Evolutionary conservation across 1,139 yeast genomes (phyloP), one percentile per base, ranked within the genome.

Genomic region (Taphrina pruni): DNA sequence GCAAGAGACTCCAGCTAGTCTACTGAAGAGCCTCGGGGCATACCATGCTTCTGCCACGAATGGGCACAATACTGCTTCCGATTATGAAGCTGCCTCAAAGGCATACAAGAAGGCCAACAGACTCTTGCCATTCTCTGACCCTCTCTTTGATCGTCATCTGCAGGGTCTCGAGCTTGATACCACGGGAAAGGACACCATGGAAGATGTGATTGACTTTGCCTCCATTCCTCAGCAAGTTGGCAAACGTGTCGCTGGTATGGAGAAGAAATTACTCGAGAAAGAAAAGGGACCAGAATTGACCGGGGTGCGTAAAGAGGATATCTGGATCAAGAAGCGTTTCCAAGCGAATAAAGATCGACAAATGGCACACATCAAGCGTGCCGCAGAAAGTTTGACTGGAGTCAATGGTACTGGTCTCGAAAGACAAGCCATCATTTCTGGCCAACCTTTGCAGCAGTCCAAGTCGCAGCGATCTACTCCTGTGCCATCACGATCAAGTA

Each of bases 221-320:
- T 56, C 60, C 17, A 55, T 64, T 20, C 67, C 61, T 32, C 67
- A 64, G 20, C 60, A 64, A 26, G 38, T 45, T 11, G 67, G 67
- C 20, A 64, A 64, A 41, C 67, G 61, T 45, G 67, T 64, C 11
- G 61, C 60, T 12, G 67, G 67, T 36, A 64, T 64, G 67, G 67
- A 64, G 54, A 57, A 56, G n/a, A 64, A 64, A 51, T 38, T 64
- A 26, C 67, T 64, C 11, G 67, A 56, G 35, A 64, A 64, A 26
- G 67, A 64, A 21, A 64, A 64, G 20, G 67, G 67, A 2, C 67
- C 67, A 36, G 67, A 64, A 46, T 50, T 54, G 32, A 57, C 60
- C 8, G 67, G 61, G 11, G 67, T 54, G 8, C 43, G 67, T 8
- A 56, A 57, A 17, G 67, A 64, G 20, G 61, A 64, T 21, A 64